These are phyloP conservation scores for Penicillium sp. DNA, from an alignment of 2,329 filamentous ascomycete species.

Conservation along the genomic window DNA sequence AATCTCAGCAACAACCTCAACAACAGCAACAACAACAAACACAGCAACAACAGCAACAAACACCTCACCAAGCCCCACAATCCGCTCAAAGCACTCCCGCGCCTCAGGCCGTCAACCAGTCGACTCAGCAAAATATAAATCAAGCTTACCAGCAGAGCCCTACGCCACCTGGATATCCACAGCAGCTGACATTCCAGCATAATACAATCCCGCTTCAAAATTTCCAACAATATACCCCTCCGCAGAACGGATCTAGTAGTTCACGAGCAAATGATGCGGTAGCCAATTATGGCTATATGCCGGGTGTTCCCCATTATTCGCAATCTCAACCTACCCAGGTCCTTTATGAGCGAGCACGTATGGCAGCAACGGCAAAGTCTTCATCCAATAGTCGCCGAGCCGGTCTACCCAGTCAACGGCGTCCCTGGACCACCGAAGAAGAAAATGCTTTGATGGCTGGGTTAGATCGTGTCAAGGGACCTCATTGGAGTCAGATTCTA, in stretches of 20 bases:
- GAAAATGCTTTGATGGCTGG: conserved; percentile 87
- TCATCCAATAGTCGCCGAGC: conserved; percentile 51
- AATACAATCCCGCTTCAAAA: conserved; percentile 33
- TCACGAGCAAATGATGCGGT: conserved; percentile 29
- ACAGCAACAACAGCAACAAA: conserved; percentile 29
- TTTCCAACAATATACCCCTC: conserved; percentile 33
- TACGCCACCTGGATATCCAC: conserved; percentile 34
- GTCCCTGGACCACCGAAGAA: conserved; percentile 85
- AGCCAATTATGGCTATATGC: conserved; percentile 42
- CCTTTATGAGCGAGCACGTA: conserved; percentile 55
- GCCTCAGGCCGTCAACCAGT: conserved; percentile 27
- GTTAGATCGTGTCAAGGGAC: conserved; percentile 81
- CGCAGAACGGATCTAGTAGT: conserved; percentile 20
- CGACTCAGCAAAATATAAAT: conserved; percentile 19
- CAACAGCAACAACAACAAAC: conserved; percentile 26
- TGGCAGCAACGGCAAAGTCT: conserved; percentile 54
- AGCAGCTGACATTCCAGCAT: conserved; percentile 35
- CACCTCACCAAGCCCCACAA: conserved; percentile 19
- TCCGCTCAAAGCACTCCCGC: conserved; percentile 30
- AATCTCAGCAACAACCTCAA: conserved; percentile 25
- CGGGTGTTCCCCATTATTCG: conserved; percentile 43
- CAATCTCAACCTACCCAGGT: conserved; percentile 52
- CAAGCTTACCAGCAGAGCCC: conserved; percentile 34
- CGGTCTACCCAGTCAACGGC: conserved; percentile 56
- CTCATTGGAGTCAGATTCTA: conserved; percentile 90